These are phyloP conservation scores for Candida anutae DNA, from an alignment of 1,139 yeast genomes.

Conservation along the genomic window DNA sequence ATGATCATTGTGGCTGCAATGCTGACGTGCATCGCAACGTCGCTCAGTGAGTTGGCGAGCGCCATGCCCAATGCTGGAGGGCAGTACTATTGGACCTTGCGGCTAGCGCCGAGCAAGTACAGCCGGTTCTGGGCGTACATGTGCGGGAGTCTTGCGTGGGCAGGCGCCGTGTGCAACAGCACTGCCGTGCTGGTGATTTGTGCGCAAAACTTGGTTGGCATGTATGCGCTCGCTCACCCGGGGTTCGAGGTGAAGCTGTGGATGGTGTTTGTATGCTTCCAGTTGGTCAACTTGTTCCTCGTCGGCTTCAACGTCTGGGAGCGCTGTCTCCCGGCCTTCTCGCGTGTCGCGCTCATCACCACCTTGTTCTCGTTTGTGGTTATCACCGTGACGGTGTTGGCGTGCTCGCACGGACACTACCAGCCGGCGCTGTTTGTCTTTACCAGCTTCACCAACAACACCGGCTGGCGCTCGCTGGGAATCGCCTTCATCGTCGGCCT, in stretches of 20 bases:
- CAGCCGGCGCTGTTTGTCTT: not conserved
- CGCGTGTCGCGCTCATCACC: not conserved
- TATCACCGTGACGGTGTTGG: not conserved
- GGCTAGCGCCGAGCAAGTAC: not conserved
- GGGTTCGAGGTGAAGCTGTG: not conserved
- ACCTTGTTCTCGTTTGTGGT: not conserved
- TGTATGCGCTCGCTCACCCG: not conserved
- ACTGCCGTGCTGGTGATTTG: not conserved
- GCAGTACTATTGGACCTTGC: not conserved
- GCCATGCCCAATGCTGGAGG: not conserved
- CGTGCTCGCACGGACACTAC: not conserved
- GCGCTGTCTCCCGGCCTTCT: not conserved
- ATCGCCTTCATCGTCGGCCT: not conserved
- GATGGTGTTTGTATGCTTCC: not conserved
- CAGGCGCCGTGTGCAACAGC: not conserved
- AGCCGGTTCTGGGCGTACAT: not conserved
- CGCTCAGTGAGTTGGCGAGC: not conserved
- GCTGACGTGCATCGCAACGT: not conserved
- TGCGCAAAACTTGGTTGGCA: not conserved
- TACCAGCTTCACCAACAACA: not conserved
- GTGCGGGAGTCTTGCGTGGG: not conserved
- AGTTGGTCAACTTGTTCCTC: not conserved
- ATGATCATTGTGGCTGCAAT: not conserved
- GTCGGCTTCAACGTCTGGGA: not conserved
- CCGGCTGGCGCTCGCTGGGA: not conserved